Evolutionary conservation across 2,329 filamentous ascomycete species (phyloP).

Genomic region (Aspergillus pseudoviridinutans): DNA sequence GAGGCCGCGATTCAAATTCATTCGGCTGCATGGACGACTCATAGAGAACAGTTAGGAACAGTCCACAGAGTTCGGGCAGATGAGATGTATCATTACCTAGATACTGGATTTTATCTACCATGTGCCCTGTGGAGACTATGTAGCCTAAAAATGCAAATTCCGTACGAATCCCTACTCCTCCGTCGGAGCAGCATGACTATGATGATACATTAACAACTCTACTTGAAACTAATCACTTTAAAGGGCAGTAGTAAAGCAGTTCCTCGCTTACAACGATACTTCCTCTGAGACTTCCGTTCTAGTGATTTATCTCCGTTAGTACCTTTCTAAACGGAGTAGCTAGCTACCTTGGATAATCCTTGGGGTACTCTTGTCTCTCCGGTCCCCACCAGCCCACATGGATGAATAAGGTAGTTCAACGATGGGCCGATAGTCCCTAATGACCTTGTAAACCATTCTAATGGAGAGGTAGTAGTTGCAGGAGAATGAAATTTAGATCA

Average conservation of each 20-base stretch:
- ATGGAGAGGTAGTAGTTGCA: too few species aligned
- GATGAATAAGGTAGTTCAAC: background rate
- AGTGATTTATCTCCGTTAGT: background rate
- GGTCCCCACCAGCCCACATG: background rate
- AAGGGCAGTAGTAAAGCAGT: background rate
- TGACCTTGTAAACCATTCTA: too few species aligned
- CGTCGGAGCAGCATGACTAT: too few species aligned
- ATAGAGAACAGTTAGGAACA: background rate
- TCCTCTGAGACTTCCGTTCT: background rate
- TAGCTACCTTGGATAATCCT: background rate
- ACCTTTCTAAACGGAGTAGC: background rate
- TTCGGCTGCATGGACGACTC: background rate
- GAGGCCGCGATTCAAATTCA: background rate
- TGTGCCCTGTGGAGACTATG: background rate
- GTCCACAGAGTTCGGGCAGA: background rate
- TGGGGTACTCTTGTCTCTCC: background rate
- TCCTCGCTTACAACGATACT: background rate
- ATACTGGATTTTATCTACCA: too few species aligned
- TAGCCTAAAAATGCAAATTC: background rate
- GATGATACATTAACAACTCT: background rate
- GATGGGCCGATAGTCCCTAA: background rate
- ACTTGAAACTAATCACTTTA: background rate
- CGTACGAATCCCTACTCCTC: background rate
- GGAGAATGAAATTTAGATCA: background rate
- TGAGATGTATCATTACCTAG: background rate